A percentile compares a stretch with the other conserved stretches of the same genome.
These are phyloP conservation scores for Trapa bicornis DNA, from an alignment of 345 rosid species.

Conservation along the genomic window DNA sequence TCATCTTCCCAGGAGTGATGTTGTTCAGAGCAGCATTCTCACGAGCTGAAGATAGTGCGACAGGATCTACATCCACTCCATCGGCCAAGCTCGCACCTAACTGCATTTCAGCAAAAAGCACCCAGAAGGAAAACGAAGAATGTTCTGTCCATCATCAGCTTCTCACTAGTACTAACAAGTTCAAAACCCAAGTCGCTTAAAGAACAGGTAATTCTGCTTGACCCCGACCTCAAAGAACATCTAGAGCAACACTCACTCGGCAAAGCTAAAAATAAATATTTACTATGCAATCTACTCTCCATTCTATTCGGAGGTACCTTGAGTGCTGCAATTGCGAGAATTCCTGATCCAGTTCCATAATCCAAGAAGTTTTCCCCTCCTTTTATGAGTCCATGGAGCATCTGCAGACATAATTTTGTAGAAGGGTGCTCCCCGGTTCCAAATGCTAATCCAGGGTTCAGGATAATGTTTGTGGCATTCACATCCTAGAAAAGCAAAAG, in stretches of 20 bases:
- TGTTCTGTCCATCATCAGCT: neutral
- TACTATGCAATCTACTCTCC: no score
- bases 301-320: slow-evolving; percentile 32
- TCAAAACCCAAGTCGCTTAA: neutral
- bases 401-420: slow-evolving; percentile 54
- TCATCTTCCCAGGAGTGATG: slow-evolving; percentile 36
- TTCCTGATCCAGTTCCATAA: slow-evolving; percentile 90
- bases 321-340: slow-evolving; percentile 82
- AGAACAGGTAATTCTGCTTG: neutral
- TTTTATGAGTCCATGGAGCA: slow-evolving; percentile 44
- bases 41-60: slow-evolving; percentile 43
- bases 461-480: slow-evolving; percentile 56
- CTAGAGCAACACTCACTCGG: neutral
- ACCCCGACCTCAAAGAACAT: neutral
- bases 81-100: slow-evolving; percentile 59
- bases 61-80: slow-evolving; percentile 67
- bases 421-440: slow-evolving; percentile 93
- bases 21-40: slow-evolving; percentile 58
- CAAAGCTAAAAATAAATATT: neutral
- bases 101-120: slow-evolving; percentile 18
- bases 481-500: slow-evolving; percentile 24
- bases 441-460: slow-evolving; percentile 82
- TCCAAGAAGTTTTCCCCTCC: slow-evolving; percentile 74
- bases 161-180: neutral
- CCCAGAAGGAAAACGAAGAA: neutral